phyloP scores from a whole-genome alignment of 176 grass and related monocot genomes.

The Tuctoria greenei region DNA sequence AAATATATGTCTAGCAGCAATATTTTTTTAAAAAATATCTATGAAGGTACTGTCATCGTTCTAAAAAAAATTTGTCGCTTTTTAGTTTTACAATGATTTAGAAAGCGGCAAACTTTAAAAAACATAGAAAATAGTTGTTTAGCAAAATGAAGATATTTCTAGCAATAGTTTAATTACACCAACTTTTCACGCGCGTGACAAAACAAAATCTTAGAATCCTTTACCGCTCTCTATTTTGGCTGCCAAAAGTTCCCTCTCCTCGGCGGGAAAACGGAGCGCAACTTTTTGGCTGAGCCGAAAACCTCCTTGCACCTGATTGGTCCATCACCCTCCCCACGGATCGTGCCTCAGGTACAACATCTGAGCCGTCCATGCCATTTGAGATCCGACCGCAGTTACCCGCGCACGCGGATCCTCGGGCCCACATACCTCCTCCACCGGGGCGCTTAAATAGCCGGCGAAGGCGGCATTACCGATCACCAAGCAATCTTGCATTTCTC shows the following conservation, averaged over 20 bases:
- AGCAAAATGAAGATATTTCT: too few species aligned
- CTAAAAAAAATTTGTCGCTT: too few species aligned
- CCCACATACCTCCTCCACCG: constrained; percentile 9
- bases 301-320: constrained; percentile 36
- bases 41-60: too few species aligned
- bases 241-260: background rate
- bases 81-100: too few species aligned
- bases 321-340: constrained; percentile 21
- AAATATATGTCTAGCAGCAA: background rate
- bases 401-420: constrained; percentile 35
- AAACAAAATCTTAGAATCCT: background rate
- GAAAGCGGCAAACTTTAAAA: too few species aligned
- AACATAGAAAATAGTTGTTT: too few species aligned
- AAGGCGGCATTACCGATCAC: background rate
- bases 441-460: background rate
- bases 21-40: too few species aligned
- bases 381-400: background rate
- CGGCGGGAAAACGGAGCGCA: constrained; percentile 22
- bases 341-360: background rate
- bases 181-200: background rate
- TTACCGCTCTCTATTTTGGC: background rate
- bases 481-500: background rate
- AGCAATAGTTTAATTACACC: background rate
- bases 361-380: background rate
- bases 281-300: background rate